These are phyloP conservation scores for Talaromyces liani DNA, from an alignment of 495 filamentous ascomycete genomes.

Conservation along the genomic window DNA sequence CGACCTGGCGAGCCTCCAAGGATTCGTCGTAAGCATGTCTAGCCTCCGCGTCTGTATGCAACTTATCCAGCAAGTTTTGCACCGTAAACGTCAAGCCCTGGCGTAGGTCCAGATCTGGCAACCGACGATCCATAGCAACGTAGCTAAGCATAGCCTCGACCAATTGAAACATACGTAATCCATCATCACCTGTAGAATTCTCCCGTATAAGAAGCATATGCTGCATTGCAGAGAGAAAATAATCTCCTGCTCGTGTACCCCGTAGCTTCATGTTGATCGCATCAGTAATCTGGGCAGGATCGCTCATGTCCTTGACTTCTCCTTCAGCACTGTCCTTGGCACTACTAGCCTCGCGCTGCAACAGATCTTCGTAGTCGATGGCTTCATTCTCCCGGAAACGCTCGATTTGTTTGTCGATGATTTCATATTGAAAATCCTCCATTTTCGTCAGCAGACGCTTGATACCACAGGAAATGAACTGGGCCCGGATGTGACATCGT, in stretches of 20 bases:
- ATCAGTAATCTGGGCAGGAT: slow-evolving; percentile 87
- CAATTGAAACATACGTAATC: slow-evolving; percentile 93
- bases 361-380: slow-evolving; percentile 95
- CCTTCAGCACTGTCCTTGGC: slow-evolving; percentile 86
- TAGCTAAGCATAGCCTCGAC: slow-evolving; percentile 98
- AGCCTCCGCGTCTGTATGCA: slow-evolving; percentile 94
- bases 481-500: slow-evolving; percentile 87
- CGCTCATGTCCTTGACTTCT: slow-evolving; percentile 88
- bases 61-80: slow-evolving; percentile 85
- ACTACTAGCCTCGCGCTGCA: slow-evolving; percentile 84
- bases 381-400: slow-evolving; percentile 88
- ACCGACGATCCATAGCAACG: slow-evolving; percentile 92
- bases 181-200: slow-evolving; percentile 78
- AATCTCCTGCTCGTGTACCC: slow-evolving; percentile 80
- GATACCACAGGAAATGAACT: slow-evolving; percentile 94
- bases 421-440: slow-evolving; percentile 97
- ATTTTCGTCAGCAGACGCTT: slow-evolving; percentile 92
- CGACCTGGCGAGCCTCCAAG: slow-evolving; percentile 78
- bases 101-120: slow-evolving; percentile 96
- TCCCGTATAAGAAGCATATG: slow-evolving; percentile 91
- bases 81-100: slow-evolving; percentile 97
- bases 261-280: slow-evolving; percentile 84
- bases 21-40: slow-evolving; percentile 87
- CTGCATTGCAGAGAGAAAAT: slow-evolving; percentile 92
- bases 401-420: slow-evolving; percentile 97